Percentiles rank a stretch among this genome's conserved stretches.
Conservation (phyloP, 2,329 filamentous ascomycete genomes). For the Fusarium sp. region DNA sequence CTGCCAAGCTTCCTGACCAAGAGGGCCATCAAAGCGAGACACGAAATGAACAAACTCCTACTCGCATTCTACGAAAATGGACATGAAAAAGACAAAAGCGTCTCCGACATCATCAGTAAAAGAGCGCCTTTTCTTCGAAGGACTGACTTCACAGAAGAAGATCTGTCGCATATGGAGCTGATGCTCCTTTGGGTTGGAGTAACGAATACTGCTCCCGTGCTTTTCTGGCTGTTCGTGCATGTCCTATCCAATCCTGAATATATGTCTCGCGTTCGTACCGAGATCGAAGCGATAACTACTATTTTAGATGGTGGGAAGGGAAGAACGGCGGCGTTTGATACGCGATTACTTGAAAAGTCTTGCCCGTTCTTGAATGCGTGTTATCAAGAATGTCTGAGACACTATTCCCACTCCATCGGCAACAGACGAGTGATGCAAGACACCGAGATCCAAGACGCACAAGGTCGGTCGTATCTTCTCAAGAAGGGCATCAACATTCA, state of each 20-base stretch:
- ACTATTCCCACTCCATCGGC: conserved; percentile 53
- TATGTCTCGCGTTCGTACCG: conserved; percentile 46
- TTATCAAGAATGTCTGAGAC: conserved; percentile 59
- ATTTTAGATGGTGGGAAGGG: neutral
- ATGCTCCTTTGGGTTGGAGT: conserved; percentile 50
- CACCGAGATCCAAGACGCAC: conserved; percentile 48
- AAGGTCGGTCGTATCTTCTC: conserved; percentile 44
- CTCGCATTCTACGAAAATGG: conserved; percentile 48
- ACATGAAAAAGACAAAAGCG: conserved; percentile 43
- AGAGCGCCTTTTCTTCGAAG: conserved; percentile 48
- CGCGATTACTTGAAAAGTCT: conserved; percentile 50
- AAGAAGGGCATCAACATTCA: conserved; percentile 45
- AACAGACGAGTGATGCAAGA: conserved; percentile 57
- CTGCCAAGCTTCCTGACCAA: neutral
- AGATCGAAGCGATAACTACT: conserved; percentile 44
- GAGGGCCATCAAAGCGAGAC: conserved; percentile 36
- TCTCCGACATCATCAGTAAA: conserved; percentile 47
- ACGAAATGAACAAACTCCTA: conserved; percentile 47
- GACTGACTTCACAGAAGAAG: conserved; percentile 46
- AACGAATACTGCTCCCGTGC: conserved; percentile 54
- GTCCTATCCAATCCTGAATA: conserved; percentile 48
- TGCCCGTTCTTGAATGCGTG: conserved; percentile 58
- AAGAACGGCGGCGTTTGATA: conserved; percentile 48
- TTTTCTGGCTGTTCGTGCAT: conserved; percentile 54
- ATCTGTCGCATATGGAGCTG: conserved; percentile 50